Base-by-base conservation (phyloP, 139 green algal genomes). In the Eudorina sp. region DNA sequence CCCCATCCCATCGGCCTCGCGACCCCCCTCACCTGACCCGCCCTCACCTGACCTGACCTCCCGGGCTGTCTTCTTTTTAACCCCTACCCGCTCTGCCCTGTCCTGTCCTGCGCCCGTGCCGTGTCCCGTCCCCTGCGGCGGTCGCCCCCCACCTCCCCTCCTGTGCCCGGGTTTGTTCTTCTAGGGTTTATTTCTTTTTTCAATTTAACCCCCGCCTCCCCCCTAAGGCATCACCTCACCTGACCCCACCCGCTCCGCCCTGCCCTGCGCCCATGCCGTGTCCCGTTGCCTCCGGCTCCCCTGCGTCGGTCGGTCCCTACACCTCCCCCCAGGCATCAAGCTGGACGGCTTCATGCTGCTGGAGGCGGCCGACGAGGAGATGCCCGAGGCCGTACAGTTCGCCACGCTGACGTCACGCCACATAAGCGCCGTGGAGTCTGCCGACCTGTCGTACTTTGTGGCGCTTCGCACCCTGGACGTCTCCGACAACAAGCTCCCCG, bases 301-400 rank as follows among this genome's bases (percentile, higher is more conserved):
- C 14, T 45, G 53, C 5, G 36, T 77, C 43, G 31, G 46, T 36
- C 18, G 13, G 19, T 9, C 2, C 60, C 4, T 38, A 51, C 19
- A 27, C 48, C 2, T 45, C 23, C 25, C 48, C 36, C 34, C 31
- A 75, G 40, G 84, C 19, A 51, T 84, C 73, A 48, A 64, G 82
- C 68, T 88, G 46, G 62, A 89, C 86, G 90, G 91, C 41, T 93
- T 93, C 75, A 60, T 91, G 74, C 88, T 93, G 34, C 69, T 93
- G 40, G 91, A 92, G 73, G 91, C 85, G 25, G 85, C 80, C 6
- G 88, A 90, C 62, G 88, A 93, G n/a, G 91, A 93, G 64, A 73
- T 92, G 51, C 91, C 91, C 1, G 91, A 93, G 85, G 75, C 38
- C 8, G 76, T 92, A 13, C 53, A 79, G 58, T 79, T 40, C 21